These are phyloP conservation scores for Ophiocytium majus DNA, from an alignment of 352 stramenopile species.

Conservation along the genomic window DNA sequence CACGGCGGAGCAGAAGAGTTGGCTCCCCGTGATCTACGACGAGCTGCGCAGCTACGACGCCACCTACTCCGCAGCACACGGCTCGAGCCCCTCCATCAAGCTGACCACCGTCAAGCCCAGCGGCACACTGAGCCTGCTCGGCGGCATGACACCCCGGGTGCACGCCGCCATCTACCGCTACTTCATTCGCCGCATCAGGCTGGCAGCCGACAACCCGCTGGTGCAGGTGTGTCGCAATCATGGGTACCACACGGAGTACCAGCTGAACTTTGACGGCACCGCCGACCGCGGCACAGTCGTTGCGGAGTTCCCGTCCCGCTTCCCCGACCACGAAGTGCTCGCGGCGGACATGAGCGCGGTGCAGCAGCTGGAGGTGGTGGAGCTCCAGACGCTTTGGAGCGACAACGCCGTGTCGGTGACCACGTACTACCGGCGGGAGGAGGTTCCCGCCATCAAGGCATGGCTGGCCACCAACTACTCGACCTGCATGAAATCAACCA, in stretches of 20 bases:
- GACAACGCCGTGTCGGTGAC: background rate
- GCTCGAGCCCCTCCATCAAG: background rate
- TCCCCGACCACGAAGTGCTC: background rate
- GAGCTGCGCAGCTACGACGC: background rate
- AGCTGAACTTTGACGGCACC: background rate
- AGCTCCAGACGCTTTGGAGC: background rate
- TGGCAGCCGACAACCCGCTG: background rate
- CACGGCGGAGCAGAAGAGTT: too few species aligned
- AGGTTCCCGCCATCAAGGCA: background rate
- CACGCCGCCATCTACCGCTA: background rate
- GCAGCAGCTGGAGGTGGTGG: background rate
- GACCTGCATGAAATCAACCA: background rate
- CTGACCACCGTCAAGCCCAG: background rate
- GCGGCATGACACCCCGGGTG: background rate
- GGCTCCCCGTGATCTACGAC: background rate
- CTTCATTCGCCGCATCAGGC: background rate
- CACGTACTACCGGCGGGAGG: background rate
- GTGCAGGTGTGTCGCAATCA: background rate
- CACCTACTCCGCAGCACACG: background rate
- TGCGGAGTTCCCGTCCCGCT: background rate
- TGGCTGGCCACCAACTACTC: background rate
- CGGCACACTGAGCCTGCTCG: background rate
- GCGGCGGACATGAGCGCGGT: background rate
- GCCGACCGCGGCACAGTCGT: background rate
- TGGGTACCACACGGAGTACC: background rate